Percentiles rank a stretch among this genome's conserved stretches.
phyloP scores from a whole-genome alignment of 805 yeast species.

The Candida ascalaphidarum region DNA sequence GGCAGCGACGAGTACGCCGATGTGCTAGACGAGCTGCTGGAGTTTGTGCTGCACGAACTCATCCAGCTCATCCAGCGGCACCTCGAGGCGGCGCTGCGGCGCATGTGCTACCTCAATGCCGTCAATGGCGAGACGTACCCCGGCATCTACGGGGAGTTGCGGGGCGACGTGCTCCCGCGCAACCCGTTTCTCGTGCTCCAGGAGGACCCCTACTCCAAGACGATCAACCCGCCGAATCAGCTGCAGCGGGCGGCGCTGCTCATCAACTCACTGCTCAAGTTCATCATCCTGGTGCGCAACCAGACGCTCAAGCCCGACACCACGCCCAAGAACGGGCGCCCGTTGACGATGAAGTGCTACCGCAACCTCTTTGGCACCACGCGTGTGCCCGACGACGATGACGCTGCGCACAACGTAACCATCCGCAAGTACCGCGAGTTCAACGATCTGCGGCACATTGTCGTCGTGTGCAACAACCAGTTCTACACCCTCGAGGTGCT shows the following conservation, averaged over 20 bases:
- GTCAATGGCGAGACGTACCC: conserved; percentile 43
- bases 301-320: conserved; percentile 49
- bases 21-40: conserved; percentile 34
- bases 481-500: conserved; percentile 43
- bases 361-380: conserved; percentile 62
- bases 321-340: conserved; percentile 40
- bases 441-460: conserved; percentile 39
- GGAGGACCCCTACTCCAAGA: conserved; percentile 58
- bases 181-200: conserved; percentile 71
- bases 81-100: conserved; percentile 35
- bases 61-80: conserved; percentile 46
- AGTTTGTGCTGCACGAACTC: conserved; percentile 35
- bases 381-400: conserved; percentile 30
- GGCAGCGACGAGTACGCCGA: conserved; percentile 41
- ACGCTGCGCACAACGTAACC: conserved; percentile 23
- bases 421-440: conserved; percentile 22
- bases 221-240: conserved; percentile 55
- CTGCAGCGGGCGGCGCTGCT: conserved; percentile 60
- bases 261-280: conserved; percentile 58
- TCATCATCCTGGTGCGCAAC: conserved; percentile 49
- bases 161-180: conserved; percentile 64
- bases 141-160: conserved; percentile 52
- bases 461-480: conserved; percentile 42
- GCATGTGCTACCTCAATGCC: conserved; percentile 46
- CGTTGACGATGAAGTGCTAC: conserved; percentile 64